Percentiles rank a stretch among this genome's conserved stretches.
These are phyloP conservation scores for Coelastrella sp. DNA, from an alignment of 139 green algal genomes.

Conservation along the genomic window DNA sequence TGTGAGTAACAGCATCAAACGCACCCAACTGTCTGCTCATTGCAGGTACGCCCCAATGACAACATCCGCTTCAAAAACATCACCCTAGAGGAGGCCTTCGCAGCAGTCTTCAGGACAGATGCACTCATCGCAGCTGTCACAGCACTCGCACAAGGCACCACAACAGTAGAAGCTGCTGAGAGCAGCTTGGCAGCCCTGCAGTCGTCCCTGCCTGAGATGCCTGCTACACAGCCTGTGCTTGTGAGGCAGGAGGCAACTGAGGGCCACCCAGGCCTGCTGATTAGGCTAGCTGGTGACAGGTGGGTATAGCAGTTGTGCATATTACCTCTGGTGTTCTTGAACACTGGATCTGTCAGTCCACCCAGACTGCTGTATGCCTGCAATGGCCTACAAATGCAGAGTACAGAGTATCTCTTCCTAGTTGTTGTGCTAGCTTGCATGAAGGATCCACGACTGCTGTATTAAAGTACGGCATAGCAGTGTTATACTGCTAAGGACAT, in stretches of 20 bases:
- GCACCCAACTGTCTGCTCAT: background rate
- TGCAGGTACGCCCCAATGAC: slow-evolving; percentile 75
- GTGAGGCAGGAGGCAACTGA: slow-evolving; percentile 50
- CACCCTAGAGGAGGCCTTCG: slow-evolving; percentile 70
- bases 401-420: no score
- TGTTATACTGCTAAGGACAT: no score
- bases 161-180: slow-evolving; percentile 14
- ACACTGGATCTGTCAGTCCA: background rate
- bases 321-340: background rate
- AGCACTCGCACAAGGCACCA: slow-evolving; percentile 43
- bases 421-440: no score
- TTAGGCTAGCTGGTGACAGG: slow-evolving; percentile 74
- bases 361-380: no score
- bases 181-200: slow-evolving; percentile 19
- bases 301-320: slow-evolving; percentile 13
- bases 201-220: slow-evolving; percentile 44
- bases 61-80: slow-evolving; percentile 72
- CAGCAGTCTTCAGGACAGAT: slow-evolving; percentile 60
- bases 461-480: no score
- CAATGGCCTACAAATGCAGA: no score
- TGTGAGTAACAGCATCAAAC: no score
- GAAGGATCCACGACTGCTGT: no score
- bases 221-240: slow-evolving; percentile 68
- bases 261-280: slow-evolving; percentile 63
- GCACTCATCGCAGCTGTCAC: slow-evolving; percentile 61